Percentiles rank a stretch among this genome's conserved stretches.
Conservation (phyloP, 2,329 filamentous ascomycete genomes). For the Monilinia polystroma region DNA sequence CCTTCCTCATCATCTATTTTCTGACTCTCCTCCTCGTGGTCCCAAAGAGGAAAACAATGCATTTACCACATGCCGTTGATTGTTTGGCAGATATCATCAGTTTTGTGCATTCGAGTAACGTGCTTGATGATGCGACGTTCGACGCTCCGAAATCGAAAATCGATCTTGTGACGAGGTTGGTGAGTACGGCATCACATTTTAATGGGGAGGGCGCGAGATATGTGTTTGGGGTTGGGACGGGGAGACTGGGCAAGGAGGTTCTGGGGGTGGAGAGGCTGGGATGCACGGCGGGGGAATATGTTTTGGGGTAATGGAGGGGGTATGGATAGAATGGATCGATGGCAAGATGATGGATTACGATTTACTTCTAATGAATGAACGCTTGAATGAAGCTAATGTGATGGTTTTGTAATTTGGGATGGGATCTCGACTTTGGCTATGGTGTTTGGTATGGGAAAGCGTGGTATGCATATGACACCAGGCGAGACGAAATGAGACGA, state of each 20-base stretch:
- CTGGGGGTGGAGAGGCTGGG: conserved; percentile 39
- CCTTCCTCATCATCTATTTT: conserved; percentile 68
- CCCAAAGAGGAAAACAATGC: conserved; percentile 58
- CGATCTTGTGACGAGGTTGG: conserved; percentile 68
- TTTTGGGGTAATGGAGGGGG: neutral
- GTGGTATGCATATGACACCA: neutral
- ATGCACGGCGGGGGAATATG: conserved; percentile 24
- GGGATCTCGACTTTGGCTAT: neutral
- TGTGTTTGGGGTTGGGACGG: conserved; percentile 36
- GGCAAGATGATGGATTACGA: neutral
- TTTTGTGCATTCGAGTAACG: conserved; percentile 71
- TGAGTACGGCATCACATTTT: conserved; percentile 26
- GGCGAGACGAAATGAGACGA: neutral
- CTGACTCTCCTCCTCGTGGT: conserved; percentile 62
- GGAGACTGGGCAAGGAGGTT: conserved; percentile 34
- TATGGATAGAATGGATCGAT: neutral
- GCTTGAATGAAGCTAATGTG: conserved; percentile 7
- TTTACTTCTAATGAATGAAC: conserved; percentile 20
- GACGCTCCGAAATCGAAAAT: conserved; percentile 63
- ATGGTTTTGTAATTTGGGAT: neutral
- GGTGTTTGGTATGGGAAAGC: conserved; percentile 1
- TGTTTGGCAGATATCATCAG: conserved; percentile 75
- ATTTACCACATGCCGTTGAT: conserved; percentile 70
- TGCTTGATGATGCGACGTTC: conserved; percentile 73
- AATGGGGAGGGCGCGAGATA: conserved; percentile 29